Percentiles rank a stretch among this genome's conserved stretches.
Conservation (phyloP, 441 rosid genomes). For the Geranium incanum region DNA sequence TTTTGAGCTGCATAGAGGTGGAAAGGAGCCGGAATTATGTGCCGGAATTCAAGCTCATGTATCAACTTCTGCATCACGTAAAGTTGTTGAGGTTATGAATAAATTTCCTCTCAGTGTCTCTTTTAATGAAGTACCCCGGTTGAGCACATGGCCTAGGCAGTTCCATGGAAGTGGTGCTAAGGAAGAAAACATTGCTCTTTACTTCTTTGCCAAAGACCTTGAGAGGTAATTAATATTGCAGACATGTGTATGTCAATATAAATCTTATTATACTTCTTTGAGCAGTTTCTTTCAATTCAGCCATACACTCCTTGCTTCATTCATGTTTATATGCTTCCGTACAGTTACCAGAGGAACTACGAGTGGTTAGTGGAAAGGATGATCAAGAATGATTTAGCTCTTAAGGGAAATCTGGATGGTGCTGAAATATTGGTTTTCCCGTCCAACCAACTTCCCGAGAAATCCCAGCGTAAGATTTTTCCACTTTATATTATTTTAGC, state of each 20-base stretch:
- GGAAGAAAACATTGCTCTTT: constrained; percentile 89
- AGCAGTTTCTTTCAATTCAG: background rate
- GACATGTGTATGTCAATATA: background rate
- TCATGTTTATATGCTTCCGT: constrained; percentile 20
- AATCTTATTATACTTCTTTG: background rate
- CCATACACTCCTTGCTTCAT: background rate
- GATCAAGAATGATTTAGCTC: constrained; percentile 78
- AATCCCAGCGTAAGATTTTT: constrained; percentile 68
- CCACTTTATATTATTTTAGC: background rate
- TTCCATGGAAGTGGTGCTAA: constrained; percentile 61
- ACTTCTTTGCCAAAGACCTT: constrained; percentile 85
- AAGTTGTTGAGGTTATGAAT: constrained; percentile 68
- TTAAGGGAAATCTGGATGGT: constrained; percentile 63
- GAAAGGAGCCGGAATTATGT: constrained; percentile 38
- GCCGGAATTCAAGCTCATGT: constrained; percentile 90
- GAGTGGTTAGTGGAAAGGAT: constrained; percentile 65
- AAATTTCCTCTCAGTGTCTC: constrained; percentile 50
- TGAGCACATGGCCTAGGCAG: constrained; percentile 79
- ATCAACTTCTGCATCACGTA: constrained; percentile 77
- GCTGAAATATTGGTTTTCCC: constrained; percentile 80
- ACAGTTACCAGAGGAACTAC: constrained; percentile 77
- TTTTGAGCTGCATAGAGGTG: constrained; percentile 57
- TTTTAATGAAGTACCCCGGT: constrained; percentile 73
- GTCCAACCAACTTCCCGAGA: constrained; percentile 79
- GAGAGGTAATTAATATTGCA: constrained; percentile 46